Conservation (phyloP, 176 grass and related monocot species). For the Ensete glaucum region DNA sequence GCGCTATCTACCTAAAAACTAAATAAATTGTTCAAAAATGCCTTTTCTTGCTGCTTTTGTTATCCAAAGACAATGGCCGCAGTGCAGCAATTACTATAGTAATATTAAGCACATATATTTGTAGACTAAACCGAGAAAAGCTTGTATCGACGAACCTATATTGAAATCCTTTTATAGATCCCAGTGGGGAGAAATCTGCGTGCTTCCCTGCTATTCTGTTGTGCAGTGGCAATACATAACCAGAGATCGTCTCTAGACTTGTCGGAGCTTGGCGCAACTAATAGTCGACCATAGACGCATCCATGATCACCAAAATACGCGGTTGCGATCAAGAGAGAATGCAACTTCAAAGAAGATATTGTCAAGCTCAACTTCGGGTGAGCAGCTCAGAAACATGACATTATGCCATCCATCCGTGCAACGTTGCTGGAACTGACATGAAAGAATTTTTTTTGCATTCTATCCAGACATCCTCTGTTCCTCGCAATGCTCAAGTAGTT, state of each 20-base stretch:
- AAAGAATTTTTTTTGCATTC: background rate
- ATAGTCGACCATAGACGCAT: too few relatives aligned
- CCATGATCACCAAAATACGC: background rate
- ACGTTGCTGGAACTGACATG: too few relatives aligned
- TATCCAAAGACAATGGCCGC: background rate
- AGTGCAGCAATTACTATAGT: background rate
- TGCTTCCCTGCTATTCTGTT: background rate
- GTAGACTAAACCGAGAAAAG: background rate
- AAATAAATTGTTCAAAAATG: background rate
- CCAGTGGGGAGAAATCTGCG: background rate
- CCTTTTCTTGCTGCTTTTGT: background rate
- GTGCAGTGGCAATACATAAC: too few relatives aligned
- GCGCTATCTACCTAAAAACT: too few relatives aligned
- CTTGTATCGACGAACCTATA: background rate
- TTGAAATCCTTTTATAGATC: background rate
- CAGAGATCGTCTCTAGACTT: too few relatives aligned
- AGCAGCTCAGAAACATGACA: too few relatives aligned
- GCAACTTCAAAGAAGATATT: background rate
- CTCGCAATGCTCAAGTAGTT: background rate
- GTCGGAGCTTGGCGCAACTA: too few relatives aligned
- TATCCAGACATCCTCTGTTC: background rate
- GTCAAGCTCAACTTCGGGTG: background rate
- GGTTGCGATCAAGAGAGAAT: background rate
- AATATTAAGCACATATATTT: background rate
- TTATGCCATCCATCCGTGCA: too few relatives aligned